Conservation (phyloP, 2,329 filamentous ascomycete species). For the Cladosporium sp. region DNA sequence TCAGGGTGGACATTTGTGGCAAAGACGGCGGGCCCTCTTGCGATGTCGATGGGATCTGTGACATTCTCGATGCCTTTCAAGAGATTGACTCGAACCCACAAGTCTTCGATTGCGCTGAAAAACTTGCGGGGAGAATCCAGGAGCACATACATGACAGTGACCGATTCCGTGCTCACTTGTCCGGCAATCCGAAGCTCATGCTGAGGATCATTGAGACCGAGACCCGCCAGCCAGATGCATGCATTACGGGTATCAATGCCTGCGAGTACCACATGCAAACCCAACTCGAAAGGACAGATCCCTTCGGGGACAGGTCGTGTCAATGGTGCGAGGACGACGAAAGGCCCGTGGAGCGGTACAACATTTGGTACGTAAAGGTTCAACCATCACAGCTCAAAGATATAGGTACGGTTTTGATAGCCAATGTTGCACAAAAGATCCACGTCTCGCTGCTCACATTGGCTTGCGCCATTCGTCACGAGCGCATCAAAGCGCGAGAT, state of each 20-base stretch:
- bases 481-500: too few species aligned
- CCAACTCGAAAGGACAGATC: not conserved
- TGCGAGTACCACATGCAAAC: constrained; percentile 2
- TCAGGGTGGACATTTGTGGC: not conserved
- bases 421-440: too few species aligned
- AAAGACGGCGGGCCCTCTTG: not conserved
- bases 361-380: not conserved
- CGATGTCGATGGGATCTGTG: not conserved
- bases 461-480: too few species aligned
- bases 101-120: not conserved
- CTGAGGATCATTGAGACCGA: not conserved
- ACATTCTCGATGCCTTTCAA: not conserved
- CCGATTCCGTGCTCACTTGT: not conserved
- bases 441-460: too few species aligned
- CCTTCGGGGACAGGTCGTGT: not conserved
- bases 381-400: too few species aligned
- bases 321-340: not conserved
- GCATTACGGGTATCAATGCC: not conserved
- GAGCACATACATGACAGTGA: not conserved
- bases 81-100: not conserved
- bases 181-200: not conserved
- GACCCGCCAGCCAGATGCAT: not conserved
- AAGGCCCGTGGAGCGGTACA: not conserved
- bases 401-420: too few species aligned
- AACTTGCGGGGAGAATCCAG: not conserved